Percentiles rank a stretch among this genome's conserved stretches.
Evolutionary conservation across 2,329 filamentous ascomycete species (phyloP).

Genomic region (Hypoxylon sp.): DNA sequence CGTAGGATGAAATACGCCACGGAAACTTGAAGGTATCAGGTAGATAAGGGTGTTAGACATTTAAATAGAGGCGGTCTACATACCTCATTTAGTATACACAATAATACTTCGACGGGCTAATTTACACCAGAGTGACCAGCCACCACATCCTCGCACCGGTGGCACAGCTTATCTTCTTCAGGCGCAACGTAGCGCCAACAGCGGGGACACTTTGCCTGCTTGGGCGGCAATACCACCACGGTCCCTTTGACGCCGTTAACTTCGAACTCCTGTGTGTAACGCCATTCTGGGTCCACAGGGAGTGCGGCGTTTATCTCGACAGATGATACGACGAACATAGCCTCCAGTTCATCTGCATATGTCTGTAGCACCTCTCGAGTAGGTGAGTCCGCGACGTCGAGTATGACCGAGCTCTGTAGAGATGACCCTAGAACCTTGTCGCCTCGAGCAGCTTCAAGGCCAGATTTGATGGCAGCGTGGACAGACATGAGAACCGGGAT

Average conservation of each 20-base stretch:
- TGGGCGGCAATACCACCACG: conserved; percentile 65
- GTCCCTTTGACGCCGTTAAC: conserved; percentile 56
- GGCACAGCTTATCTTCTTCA: conserved; percentile 76
- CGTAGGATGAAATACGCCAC: background rate
- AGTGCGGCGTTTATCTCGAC: conserved; percentile 64
- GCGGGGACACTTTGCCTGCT: conserved; percentile 79
- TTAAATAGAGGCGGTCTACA: conserved; percentile 8
- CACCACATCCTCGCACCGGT: conserved; percentile 79
- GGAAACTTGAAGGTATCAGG: background rate
- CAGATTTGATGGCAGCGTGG: conserved; percentile 78
- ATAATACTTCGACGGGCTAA: background rate
- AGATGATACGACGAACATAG: conserved; percentile 77
- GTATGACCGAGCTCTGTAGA: conserved; percentile 79
- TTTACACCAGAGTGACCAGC: background rate
- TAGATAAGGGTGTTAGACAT: background rate
- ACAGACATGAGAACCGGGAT: conserved; percentile 67
- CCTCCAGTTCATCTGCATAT: conserved; percentile 67
- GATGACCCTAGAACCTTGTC: conserved; percentile 84
- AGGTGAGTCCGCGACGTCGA: conserved; percentile 62
- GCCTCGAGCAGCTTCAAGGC: conserved; percentile 79
- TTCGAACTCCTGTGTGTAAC: conserved; percentile 61
- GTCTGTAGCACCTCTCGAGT: conserved; percentile 55
- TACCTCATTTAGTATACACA: conserved; percentile 5
- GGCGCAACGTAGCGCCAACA: conserved; percentile 91
- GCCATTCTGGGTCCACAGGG: conserved; percentile 55